Conservation (phyloP, 2,329 filamentous ascomycete species). For the Colletotrichum sp. region DNA sequence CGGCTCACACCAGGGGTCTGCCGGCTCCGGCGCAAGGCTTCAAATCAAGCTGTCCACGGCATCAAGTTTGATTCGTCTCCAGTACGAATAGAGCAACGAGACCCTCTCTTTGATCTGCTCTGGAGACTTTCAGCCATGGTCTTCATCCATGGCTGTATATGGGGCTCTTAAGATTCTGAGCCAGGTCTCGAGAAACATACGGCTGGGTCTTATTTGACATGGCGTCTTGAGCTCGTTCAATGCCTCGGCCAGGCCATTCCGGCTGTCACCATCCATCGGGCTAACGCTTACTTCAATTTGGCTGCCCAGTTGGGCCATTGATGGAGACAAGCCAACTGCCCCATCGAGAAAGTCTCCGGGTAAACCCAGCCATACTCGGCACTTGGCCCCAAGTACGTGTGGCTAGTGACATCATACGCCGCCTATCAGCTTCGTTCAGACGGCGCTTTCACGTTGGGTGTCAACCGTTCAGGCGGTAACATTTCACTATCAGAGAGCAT, state of each 20-base stretch:
- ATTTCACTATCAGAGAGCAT: background rate
- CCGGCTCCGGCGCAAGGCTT: slow-evolving; percentile 7
- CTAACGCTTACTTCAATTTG: background rate
- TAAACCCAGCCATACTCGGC: slow-evolving; percentile 12
- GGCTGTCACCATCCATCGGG: background rate
- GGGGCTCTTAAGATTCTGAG: background rate
- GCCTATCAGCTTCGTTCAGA: background rate
- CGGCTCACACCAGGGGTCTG: slow-evolving; percentile 22
- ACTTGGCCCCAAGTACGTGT: background rate
- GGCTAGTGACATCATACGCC: slow-evolving; percentile 9
- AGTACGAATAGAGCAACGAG: background rate
- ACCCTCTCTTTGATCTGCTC: background rate
- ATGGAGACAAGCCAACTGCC: slow-evolving; percentile 10
- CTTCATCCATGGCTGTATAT: background rate
- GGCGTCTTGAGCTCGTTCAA: background rate
- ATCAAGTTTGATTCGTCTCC: background rate
- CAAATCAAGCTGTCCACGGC: background rate
- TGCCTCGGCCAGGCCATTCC: background rate
- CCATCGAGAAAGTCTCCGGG: slow-evolving; percentile 7
- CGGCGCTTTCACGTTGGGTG: background rate
- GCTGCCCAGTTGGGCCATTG: background rate
- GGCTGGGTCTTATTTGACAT: background rate
- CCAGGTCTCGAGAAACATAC: background rate
- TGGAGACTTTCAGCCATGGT: background rate
- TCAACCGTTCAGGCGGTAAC: background rate